Evolutionary conservation across 1,284 basidiomycete genomes (phyloP).

Genomic region (Papiliotrema nemorosa): DNA sequence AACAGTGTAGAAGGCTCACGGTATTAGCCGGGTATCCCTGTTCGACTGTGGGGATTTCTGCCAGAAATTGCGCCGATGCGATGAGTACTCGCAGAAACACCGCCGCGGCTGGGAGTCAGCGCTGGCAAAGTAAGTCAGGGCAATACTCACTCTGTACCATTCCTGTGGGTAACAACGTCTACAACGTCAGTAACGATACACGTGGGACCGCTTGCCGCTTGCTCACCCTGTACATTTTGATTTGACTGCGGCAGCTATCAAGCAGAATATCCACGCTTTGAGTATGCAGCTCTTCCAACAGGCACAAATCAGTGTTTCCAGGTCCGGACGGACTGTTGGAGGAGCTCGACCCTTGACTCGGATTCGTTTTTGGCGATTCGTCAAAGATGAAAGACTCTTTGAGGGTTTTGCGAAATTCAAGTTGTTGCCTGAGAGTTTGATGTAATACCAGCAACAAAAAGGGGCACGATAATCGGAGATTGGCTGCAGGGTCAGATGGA

Average conservation of each 20-base stretch:
- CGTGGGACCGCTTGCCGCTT: too few species aligned
- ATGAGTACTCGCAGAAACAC: conserved; percentile 28
- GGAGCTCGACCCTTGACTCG: background rate
- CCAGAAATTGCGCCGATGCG: conserved; percentile 25
- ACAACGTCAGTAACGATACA: background rate
- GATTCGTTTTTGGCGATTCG: background rate
- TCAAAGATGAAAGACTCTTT: conserved; percentile 17
- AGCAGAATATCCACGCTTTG: conserved; percentile 32
- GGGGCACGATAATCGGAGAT: conserved; percentile 21
- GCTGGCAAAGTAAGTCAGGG: background rate
- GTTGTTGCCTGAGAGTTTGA: conserved; percentile 23
- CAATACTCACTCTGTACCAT: conserved; percentile 26
- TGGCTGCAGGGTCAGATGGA: conserved; percentile 10
- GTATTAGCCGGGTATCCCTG: conserved; percentile 37
- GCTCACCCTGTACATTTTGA: conserved; percentile 25
- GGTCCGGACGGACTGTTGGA: conserved; percentile 1
- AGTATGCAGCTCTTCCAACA: conserved; percentile 22
- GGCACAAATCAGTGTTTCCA: conserved; percentile 10
- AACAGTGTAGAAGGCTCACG: conserved; percentile 9
- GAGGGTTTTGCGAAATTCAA: conserved; percentile 25
- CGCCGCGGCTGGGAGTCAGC: conserved; percentile 15
- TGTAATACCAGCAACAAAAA: conserved; percentile 33
- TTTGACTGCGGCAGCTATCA: conserved; percentile 18
- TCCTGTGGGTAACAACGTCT: conserved; percentile 27
- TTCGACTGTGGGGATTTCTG: conserved; percentile 37